phyloP scores from a whole-genome alignment of 2,329 filamentous ascomycete genomes.

The Fusarium hainanense region DNA sequence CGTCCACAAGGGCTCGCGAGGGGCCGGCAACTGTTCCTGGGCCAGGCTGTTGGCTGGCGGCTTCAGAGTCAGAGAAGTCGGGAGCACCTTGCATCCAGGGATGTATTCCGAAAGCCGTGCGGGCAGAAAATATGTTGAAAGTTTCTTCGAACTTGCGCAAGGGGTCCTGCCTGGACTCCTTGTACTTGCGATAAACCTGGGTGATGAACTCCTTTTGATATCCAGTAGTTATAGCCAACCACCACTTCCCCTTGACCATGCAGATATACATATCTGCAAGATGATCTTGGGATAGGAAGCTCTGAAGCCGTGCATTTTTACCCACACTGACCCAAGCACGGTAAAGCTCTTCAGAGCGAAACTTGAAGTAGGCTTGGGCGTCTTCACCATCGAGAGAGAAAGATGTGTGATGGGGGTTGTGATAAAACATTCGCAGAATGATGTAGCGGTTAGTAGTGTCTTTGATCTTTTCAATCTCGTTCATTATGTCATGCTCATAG shows the following conservation, averaged over 20 bases:
- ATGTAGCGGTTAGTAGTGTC: constrained; percentile 40
- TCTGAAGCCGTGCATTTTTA: no score
- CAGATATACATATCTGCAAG: constrained; percentile 14
- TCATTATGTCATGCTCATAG: constrained; percentile 23
- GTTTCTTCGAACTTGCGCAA: background rate
- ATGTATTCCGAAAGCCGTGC: constrained; percentile 2
- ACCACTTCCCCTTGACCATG: constrained; percentile 10
- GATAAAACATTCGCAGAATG: constrained; percentile 34
- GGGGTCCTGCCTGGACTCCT: no score
- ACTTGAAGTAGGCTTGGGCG: constrained; percentile 26
- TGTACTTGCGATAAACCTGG: background rate
- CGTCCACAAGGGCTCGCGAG: background rate
- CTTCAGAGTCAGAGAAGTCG: background rate
- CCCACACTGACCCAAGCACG: constrained; percentile 21
- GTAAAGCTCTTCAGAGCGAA: constrained; percentile 43
- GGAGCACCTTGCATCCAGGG: background rate
- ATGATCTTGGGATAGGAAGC: background rate
- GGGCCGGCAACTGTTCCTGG: background rate
- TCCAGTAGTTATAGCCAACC: background rate
- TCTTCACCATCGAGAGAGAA: background rate
- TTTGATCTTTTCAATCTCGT: constrained; percentile 34
- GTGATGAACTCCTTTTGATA: background rate
- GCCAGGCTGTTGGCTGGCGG: background rate
- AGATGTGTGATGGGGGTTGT: constrained; percentile 25
- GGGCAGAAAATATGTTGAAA: background rate